Evolutionary conservation across 805 yeast species (phyloP).

Genomic region (Ogataea naganishii): DNA sequence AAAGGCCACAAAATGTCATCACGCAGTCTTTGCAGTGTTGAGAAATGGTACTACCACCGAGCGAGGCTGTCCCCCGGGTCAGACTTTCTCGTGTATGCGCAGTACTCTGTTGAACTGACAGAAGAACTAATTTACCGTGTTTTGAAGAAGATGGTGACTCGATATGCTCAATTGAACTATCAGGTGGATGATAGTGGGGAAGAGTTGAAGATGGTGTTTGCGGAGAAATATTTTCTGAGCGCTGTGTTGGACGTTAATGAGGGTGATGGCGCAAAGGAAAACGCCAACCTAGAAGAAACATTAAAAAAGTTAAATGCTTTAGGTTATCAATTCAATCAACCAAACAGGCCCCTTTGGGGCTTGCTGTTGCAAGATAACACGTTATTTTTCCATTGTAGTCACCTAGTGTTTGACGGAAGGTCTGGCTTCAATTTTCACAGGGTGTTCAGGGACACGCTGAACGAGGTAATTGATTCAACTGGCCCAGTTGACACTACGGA

Average conservation of each 20-base stretch:
- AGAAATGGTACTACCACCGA: constrained; percentile 6
- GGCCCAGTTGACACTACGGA: too few species aligned
- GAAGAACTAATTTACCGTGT: constrained; percentile 5
- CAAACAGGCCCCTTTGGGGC: constrained; percentile 15
- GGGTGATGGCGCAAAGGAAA: too few species aligned
- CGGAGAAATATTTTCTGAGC: constrained; percentile 5
- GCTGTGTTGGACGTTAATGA: constrained; percentile 12
- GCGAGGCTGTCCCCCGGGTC: constrained; percentile 1
- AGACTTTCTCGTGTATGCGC: constrained; percentile 8
- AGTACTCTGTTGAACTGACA: constrained; percentile 7
- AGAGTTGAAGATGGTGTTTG: constrained; percentile 1
- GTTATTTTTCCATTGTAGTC: constrained; percentile 19
- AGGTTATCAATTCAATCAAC: constrained; percentile 3
- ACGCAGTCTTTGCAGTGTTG: constrained; percentile 5
- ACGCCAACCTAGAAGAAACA: constrained; percentile 2
- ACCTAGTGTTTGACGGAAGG: constrained; percentile 25
- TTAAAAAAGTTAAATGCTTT: constrained; percentile 3
- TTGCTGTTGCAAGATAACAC: constrained; percentile 9
- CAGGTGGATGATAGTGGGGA: constrained; percentile 3
- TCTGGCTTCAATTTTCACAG: constrained; percentile 21
- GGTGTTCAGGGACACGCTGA: constrained; percentile 1
- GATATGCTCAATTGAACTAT: constrained; percentile 12
- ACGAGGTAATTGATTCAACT: constrained; percentile 1
- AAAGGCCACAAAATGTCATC: neutral
- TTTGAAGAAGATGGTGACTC: constrained; percentile 7